phyloP scores from a whole-genome alignment of 768 basidiomycete species.

The Tricholoma hemisulphureum region DNA sequence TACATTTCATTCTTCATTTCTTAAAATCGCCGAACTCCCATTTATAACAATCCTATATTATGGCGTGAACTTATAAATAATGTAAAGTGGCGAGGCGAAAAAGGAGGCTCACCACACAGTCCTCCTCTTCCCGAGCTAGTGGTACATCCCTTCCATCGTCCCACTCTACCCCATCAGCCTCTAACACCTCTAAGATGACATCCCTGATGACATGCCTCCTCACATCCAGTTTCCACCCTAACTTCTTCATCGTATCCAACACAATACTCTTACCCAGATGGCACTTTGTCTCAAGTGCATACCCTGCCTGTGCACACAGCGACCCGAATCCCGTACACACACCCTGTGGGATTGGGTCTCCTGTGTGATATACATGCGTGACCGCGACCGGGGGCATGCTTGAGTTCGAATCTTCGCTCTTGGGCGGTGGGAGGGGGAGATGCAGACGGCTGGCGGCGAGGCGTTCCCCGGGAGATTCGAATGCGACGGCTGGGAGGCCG shows the following conservation, averaged over 20 bases:
- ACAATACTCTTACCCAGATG: constrained; percentile 87
- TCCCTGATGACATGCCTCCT: constrained; percentile 72
- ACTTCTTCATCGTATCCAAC: constrained; percentile 82
- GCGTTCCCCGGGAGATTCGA: constrained; percentile 81
- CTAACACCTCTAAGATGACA: constrained; percentile 63
- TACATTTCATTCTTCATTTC: background rate
- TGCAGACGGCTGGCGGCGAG: constrained; percentile 79
- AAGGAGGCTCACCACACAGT: constrained; percentile 54
- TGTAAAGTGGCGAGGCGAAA: background rate
- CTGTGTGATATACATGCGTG: constrained; percentile 87
- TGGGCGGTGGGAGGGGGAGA: constrained; percentile 68
- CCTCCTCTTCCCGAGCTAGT: constrained; percentile 52
- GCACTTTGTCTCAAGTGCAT: constrained; percentile 83
- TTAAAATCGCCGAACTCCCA: constrained; percentile 66
- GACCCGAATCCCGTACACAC: constrained; percentile 74
- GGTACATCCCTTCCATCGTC: constrained; percentile 52
- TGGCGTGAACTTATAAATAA: background rate
- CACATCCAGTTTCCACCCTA: constrained; percentile 81
- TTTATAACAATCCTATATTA: constrained; percentile 68
- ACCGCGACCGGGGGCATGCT: constrained; percentile 40
- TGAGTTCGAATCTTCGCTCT: background rate
- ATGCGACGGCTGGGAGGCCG: constrained; percentile 86
- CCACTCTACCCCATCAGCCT: constrained; percentile 52
- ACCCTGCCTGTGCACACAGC: constrained; percentile 79
- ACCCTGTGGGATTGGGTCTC: constrained; percentile 90